Percentiles rank a stretch among this genome's conserved stretches.
These are phyloP conservation scores for Cantharellus anzutake DNA, from an alignment of 768 basidiomycete species.

Conservation along the genomic window DNA sequence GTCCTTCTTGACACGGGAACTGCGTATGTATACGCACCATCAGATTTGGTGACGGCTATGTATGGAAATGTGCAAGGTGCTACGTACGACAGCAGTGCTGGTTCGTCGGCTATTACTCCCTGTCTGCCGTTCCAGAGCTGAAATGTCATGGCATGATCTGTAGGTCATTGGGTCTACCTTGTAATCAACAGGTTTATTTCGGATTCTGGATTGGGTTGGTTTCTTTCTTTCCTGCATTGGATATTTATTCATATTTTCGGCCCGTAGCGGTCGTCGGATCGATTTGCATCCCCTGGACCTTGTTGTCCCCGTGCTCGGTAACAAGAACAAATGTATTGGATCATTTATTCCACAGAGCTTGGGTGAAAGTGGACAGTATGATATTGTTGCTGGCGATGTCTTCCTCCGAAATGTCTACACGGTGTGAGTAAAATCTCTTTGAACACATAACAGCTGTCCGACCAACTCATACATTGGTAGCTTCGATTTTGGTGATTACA, in stretches of 20 bases:
- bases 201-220: constrained; percentile 60
- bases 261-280: constrained; percentile 43
- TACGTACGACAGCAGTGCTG: background rate
- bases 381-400: constrained; percentile 71
- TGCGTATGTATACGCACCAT: constrained; percentile 64
- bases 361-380: constrained; percentile 46
- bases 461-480: background rate
- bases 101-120: background rate
- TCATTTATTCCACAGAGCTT: constrained; percentile 52
- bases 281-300: constrained; percentile 70
- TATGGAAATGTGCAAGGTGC: constrained; percentile 52
- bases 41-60: constrained; percentile 44
- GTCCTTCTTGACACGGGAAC: constrained; percentile 65
- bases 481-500: constrained; percentile 48
- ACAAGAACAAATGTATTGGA: constrained; percentile 39
- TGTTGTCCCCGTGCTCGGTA: constrained; percentile 27
- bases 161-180: constrained; percentile 61
- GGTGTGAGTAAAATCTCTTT: constrained; percentile 33
- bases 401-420: constrained; percentile 67
- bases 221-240: constrained; percentile 1
- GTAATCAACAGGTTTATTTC: constrained; percentile 53
- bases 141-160: background rate
- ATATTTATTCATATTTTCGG: constrained; percentile 1
- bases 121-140: background rate
- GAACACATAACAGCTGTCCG: too few species aligned